Conservation (phyloP, 305 asterid species). For the Galium porrigens region DNA sequence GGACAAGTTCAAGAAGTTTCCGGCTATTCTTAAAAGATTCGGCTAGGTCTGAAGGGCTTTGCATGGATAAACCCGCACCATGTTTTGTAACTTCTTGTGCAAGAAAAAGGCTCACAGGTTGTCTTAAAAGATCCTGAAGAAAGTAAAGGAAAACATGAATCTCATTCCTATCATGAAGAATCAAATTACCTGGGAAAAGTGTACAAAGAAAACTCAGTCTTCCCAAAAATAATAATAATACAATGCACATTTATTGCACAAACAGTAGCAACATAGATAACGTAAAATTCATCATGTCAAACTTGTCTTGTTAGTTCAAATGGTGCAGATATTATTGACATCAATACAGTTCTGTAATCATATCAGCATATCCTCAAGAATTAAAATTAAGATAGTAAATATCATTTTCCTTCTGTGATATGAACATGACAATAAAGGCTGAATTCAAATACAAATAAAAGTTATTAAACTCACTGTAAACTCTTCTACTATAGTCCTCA, state of each 20-base stretch:
- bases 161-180: neutral
- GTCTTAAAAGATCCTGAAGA: constrained; percentile 62
- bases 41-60: constrained; percentile 21
- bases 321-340: neutral
- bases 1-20: constrained; percentile 33
- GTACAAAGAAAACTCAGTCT: neutral
- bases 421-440: no score
- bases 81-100: constrained; percentile 40
- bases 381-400: no score
- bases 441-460: neutral
- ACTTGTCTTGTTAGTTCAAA: neutral
- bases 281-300: neutral
- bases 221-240: neutral
- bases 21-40: constrained; percentile 42
- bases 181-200: neutral
- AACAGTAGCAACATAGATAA: no score
- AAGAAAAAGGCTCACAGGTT: constrained; percentile 55
- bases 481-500: constrained; percentile 58
- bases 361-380: neutral
- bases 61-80: constrained; percentile 24
- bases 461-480: constrained; percentile 42
- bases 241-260: neutral
- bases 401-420: no score
- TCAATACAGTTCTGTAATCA: neutral
- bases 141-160: constrained; percentile 6